Base-by-base conservation (phyloP, 495 filamentous ascomycete species). In the Aspergillus bridgeri region DNA sequence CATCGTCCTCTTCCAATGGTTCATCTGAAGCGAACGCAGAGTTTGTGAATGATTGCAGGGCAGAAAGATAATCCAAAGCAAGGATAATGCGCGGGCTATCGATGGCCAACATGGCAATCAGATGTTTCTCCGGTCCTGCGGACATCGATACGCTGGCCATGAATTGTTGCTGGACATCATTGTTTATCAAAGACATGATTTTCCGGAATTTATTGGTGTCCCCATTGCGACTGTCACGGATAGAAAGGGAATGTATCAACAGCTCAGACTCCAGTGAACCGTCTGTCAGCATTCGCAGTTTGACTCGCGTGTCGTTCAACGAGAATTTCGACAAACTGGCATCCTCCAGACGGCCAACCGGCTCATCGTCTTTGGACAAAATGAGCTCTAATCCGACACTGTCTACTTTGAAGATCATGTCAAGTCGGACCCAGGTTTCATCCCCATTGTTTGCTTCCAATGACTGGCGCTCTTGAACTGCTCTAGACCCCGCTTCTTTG, bases 121-220 rank as follows among this genome's bases (percentile, higher is more conserved):
- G 71, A 74, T 89, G 90, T 59, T 84, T 83, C 8, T 96, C 87
- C 29, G 86, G 74, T 3, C 92, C 93, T 23, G 91, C 89, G 7
- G 95, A 92, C 68, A 98, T 93, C 7, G 91, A 92, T 25, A 98
- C 75, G 73, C 88, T 95, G 38, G 94, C 94, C 95, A 98, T 98
- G 67, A 98, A 96, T 59, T 89, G 86, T 74, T 98, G 94, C 66
- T 96, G 89, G 9, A 94, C 92, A 51, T 89, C 87, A 59, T 90
- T 89, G 68, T 97, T 98, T 64, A 91, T 89, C 60, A 95, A 85
- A 21, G 93, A 92, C 94, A 98, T 98, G 72, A 98, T 96, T 69
- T 95, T 96, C 45, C 90, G 84, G 81, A 93, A 98, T 69, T 96
- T 96, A 72, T 96, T 98, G 7, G 86, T 90, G 59, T 94, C 91